Evolutionary conservation across 768 basidiomycete genomes (phyloP).

Genomic region (Myochromella boudieri): DNA sequence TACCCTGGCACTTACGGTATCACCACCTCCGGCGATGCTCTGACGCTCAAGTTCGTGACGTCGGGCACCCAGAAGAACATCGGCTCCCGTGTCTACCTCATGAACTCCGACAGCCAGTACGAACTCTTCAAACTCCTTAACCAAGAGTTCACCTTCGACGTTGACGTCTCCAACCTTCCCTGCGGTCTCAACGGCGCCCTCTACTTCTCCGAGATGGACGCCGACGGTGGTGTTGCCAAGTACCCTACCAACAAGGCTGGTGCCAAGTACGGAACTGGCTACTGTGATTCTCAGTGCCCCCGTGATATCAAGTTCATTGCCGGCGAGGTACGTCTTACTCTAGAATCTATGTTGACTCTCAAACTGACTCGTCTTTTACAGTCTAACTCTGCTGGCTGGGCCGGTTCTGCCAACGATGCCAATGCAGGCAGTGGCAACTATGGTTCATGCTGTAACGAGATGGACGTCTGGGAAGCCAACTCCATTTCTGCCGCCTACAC

Average conservation of each 20-base stretch:
- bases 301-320: slow-evolving; percentile 61
- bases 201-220: slow-evolving; percentile 62
- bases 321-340: slow-evolving; percentile 39
- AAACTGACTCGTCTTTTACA: slow-evolving; percentile 16
- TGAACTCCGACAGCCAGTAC: slow-evolving; percentile 46
- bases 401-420: slow-evolving; percentile 29
- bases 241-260: slow-evolving; percentile 55
- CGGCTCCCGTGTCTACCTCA: slow-evolving; percentile 49
- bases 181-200: slow-evolving; percentile 66
- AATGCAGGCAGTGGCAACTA: slow-evolving; percentile 46
- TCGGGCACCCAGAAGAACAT: slow-evolving; percentile 31
- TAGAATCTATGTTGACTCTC: not conserved
- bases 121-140: slow-evolving; percentile 14
- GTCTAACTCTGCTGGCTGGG: slow-evolving; percentile 51
- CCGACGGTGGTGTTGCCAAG: slow-evolving; percentile 49
- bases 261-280: slow-evolving; percentile 59
- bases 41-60: slow-evolving; percentile 51
- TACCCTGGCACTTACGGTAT: slow-evolving; percentile 53
- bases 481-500: slow-evolving; percentile 50
- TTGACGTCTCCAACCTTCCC: slow-evolving; percentile 56
- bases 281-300: slow-evolving; percentile 53
- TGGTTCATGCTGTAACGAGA: slow-evolving; percentile 59
- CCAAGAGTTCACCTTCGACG: slow-evolving; percentile 40
- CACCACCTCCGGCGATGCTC: slow-evolving; percentile 44
- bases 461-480: slow-evolving; percentile 65